Percentiles rank a stretch among this genome's conserved stretches.
Evolutionary conservation across 371 early-diverging fungal genomes (phyloP).

Genomic region (Coemansia linderi): DNA sequence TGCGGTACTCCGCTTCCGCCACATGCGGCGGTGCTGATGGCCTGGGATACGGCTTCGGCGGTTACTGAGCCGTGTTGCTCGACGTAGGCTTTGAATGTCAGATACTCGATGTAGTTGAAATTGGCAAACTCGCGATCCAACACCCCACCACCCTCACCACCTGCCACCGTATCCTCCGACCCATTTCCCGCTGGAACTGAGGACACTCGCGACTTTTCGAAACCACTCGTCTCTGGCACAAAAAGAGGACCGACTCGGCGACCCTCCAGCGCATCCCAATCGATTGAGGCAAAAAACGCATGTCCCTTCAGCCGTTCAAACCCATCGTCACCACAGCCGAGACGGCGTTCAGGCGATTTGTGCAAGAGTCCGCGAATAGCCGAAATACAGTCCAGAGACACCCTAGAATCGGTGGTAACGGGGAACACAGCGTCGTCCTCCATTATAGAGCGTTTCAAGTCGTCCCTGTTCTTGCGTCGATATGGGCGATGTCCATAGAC

Average conservation of each 20-base stretch:
- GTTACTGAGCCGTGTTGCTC: constrained; percentile 21
- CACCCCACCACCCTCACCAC: neutral
- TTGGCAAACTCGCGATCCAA: constrained; percentile 40
- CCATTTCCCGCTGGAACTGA: too few species aligned
- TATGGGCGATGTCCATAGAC: constrained; percentile 93
- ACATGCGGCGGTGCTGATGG: neutral
- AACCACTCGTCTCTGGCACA: constrained; percentile 47
- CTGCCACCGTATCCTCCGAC: neutral
- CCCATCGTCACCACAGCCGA: constrained; percentile 65
- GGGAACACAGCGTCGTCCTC: constrained; percentile 59
- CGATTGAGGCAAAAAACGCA: constrained; percentile 83
- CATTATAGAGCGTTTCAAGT: constrained; percentile 54
- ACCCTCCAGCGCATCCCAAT: constrained; percentile 65
- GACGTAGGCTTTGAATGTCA: constrained; percentile 37
- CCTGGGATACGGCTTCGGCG: neutral
- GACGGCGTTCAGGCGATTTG: constrained; percentile 67
- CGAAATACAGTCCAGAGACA: constrained; percentile 65
- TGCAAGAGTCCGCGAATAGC: constrained; percentile 71
- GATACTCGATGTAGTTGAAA: constrained; percentile 49
- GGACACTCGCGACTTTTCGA: constrained; percentile 19
- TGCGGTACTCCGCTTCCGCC: neutral
- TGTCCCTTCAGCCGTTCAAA: constrained; percentile 76
- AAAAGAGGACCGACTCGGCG: constrained; percentile 58
- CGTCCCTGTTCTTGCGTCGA: constrained; percentile 81
- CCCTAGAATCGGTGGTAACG: constrained; percentile 71